Conservation (phyloP, 352 stramenopile genomes). For the Plasmopara viticola region DNA sequence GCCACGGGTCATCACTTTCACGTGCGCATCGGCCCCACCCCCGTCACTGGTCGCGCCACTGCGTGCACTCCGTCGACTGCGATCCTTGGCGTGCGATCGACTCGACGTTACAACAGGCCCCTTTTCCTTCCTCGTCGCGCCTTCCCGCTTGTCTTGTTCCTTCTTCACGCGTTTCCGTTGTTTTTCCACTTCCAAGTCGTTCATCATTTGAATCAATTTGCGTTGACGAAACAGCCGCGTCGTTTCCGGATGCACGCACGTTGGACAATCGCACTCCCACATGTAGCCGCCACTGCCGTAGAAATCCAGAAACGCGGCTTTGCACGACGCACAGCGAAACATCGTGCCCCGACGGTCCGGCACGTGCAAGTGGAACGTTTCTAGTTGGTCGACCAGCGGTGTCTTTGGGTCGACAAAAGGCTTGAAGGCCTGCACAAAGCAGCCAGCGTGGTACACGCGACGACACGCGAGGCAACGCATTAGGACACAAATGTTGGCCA, state of each 20-base stretch:
- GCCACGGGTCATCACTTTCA: no score
- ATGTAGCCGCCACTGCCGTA: constrained; percentile 27
- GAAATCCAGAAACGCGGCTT: constrained; percentile 39
- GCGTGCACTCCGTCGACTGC: neutral
- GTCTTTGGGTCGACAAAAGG: constrained; percentile 16
- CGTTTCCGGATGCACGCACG: constrained; percentile 32
- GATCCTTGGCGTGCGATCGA: constrained; percentile 2
- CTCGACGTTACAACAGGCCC: constrained; percentile 1
- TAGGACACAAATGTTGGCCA: constrained; percentile 26
- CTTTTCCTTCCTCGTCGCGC: neutral
- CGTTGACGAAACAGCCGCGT: constrained; percentile 25
- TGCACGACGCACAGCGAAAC: constrained; percentile 41
- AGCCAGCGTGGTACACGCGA: constrained; percentile 42
- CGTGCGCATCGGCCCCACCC: no score
- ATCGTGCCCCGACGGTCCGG: constrained; percentile 27
- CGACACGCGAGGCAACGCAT: constrained; percentile 35
- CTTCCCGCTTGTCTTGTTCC: constrained; percentile 7
- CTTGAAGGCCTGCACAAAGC: constrained; percentile 32
- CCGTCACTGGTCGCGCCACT: no score
- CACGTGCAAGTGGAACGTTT: constrained; percentile 20
- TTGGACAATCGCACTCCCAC: constrained; percentile 37
- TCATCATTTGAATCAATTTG: constrained; percentile 43
- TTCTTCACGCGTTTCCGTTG: constrained; percentile 26
- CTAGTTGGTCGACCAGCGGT: constrained; percentile 32
- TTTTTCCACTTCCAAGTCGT: constrained; percentile 25